These are phyloP conservation scores for Aspergillus nomiae DNA, from an alignment of 2,329 filamentous ascomycete species.

Conservation along the genomic window DNA sequence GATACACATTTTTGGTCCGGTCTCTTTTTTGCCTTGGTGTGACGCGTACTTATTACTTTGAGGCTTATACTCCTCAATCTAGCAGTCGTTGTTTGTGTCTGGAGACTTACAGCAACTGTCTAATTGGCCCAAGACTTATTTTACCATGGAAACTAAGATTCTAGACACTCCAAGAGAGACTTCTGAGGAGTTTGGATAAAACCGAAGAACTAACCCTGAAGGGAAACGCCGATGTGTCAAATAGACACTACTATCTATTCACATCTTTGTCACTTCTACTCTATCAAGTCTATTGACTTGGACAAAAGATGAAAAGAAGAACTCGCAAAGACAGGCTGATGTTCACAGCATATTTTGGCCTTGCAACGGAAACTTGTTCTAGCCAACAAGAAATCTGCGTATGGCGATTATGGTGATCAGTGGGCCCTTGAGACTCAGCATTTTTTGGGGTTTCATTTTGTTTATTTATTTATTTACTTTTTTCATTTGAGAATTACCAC, in stretches of 20 bases:
- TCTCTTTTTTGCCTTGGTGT: neutral
- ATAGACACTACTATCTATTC: neutral
- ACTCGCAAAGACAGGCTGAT: neutral
- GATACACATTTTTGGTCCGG: slow-evolving; percentile 1
- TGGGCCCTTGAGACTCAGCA: neutral
- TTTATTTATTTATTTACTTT: too few species aligned
- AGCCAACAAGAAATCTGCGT: neutral
- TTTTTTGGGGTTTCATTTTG: neutral
- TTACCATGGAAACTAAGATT: neutral
- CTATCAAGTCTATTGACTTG: neutral
- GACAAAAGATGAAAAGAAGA: neutral
- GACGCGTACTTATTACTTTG: neutral
- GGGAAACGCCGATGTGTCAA: neutral
- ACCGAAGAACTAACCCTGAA: neutral
- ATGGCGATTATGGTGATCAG: neutral
- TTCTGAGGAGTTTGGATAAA: neutral
- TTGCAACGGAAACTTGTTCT: neutral
- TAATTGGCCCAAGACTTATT: neutral
- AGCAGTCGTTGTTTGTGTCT: neutral
- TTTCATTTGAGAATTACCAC: neutral
- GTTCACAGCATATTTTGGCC: neutral
- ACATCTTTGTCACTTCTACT: neutral
- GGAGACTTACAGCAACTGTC: too few species aligned
- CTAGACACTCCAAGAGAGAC: neutral
- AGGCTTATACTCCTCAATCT: neutral